These are phyloP conservation scores for Tuber calosporum DNA, from an alignment of 495 filamentous ascomycete species.

Conservation along the genomic window DNA sequence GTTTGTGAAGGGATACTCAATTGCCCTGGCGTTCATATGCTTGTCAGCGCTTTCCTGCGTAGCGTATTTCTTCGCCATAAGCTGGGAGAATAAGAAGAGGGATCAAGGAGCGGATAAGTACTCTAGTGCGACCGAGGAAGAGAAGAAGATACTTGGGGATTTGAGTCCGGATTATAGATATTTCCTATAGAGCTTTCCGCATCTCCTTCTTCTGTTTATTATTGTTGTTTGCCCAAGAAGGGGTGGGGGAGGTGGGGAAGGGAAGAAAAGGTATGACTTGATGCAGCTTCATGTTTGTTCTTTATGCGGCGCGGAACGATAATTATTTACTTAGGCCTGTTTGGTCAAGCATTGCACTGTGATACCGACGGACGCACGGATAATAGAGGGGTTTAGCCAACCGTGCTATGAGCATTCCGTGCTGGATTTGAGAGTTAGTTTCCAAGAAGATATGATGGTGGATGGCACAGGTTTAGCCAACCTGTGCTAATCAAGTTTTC, in stretches of 20 bases:
- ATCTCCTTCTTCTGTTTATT: neutral
- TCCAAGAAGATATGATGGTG: no score
- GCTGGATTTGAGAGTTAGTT: no score
- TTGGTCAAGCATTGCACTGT: neutral
- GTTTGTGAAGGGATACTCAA: conserved; percentile 68
- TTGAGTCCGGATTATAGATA: conserved; percentile 46
- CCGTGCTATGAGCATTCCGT: no score
- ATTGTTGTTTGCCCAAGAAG: neutral
- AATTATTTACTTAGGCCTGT: neutral
- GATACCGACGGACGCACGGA: neutral
- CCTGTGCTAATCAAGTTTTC: no score
- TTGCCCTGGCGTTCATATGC: conserved; percentile 67
- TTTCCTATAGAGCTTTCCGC: conserved; percentile 24
- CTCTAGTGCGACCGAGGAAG: conserved; percentile 56
- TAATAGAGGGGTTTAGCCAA: no score
- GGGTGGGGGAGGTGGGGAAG: neutral
- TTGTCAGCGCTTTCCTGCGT: conserved; percentile 57
- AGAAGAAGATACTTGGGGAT: conserved; percentile 68
- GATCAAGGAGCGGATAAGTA: conserved; percentile 49
- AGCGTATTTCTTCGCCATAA: conserved; percentile 55
- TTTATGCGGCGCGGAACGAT: neutral
- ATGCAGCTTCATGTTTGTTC: neutral
- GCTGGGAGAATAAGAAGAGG: conserved; percentile 59
- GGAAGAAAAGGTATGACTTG: neutral
- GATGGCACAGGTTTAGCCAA: no score